Evolutionary conservation across 176 grass and related monocot species (phyloP).

Genomic region (Phragmites australis): DNA sequence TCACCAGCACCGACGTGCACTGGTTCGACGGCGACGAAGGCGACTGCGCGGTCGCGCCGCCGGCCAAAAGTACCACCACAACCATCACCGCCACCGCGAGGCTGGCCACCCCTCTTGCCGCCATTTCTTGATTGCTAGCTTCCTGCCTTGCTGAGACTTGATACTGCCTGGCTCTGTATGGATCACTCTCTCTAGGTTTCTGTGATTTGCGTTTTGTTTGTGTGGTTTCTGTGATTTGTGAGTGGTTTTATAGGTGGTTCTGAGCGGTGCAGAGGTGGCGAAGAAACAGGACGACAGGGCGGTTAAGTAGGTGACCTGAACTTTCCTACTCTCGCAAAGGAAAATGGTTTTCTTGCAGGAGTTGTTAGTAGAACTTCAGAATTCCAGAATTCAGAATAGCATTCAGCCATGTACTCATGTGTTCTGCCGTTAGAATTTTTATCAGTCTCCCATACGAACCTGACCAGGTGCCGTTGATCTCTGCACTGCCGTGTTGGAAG

Average conservation of each 20-base stretch:
- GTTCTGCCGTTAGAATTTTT: not conserved
- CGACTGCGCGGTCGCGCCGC: constrained; percentile 53
- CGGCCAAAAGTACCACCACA: not conserved
- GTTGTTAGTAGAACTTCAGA: not conserved
- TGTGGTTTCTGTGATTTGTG: not conserved
- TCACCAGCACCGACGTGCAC: constrained; percentile 57
- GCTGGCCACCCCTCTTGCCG: not conserved
- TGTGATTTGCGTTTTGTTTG: not conserved
- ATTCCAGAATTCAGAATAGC: not conserved
- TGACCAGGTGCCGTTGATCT: constrained; percentile 1
- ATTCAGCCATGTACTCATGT: not conserved
- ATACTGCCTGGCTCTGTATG: not conserved
- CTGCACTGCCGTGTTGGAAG: constrained; percentile 10
- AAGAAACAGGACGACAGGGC: not conserved
- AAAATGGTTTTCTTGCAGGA: constrained; percentile 20
- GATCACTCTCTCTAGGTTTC: not conserved
- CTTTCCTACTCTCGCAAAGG: constrained; percentile 38
- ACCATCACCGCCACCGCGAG: not conserved
- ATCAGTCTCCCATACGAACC: not conserved
- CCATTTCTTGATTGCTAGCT: constrained; percentile 2
- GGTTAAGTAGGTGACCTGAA: constrained; percentile 56
- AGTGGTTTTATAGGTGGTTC: constrained; percentile 31
- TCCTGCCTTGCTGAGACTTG: not conserved
- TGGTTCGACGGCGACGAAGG: not conserved
- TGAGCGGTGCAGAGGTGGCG: not conserved